Conservation (phyloP, 2,329 filamentous ascomycete genomes). For the Corniculantispora saksenae region DNA sequence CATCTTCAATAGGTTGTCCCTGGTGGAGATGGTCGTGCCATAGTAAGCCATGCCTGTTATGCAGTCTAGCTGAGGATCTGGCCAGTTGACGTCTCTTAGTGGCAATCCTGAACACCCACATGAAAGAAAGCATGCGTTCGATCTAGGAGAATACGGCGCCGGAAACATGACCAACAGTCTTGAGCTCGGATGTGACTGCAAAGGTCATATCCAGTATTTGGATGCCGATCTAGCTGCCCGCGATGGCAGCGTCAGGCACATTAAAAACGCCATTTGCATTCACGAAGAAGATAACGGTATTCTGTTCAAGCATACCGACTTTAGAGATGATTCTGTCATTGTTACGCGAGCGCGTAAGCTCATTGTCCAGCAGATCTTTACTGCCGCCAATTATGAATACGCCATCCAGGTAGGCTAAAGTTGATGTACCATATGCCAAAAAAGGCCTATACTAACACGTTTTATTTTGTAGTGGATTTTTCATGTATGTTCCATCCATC, state of each 20-base stretch:
- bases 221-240: constrained; percentile 35
- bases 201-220: constrained; percentile 59
- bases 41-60: constrained; percentile 47
- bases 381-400: constrained; percentile 64
- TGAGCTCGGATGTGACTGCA: constrained; percentile 65
- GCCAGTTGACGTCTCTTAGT: constrained; percentile 55
- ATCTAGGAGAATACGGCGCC: constrained; percentile 67
- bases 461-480: too few relatives aligned
- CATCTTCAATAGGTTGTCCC: too few relatives aligned
- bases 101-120: constrained; percentile 64
- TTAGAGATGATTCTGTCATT: constrained; percentile 56
- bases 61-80: too few relatives aligned
- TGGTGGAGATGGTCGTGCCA: too few relatives aligned
- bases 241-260: constrained; percentile 37
- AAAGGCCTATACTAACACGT: too few relatives aligned
- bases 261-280: constrained; percentile 44
- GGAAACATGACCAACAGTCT: constrained; percentile 68
- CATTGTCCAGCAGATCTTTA: constrained; percentile 63
- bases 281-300: constrained; percentile 50
- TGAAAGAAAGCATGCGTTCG: constrained; percentile 69
- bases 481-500: too few relatives aligned
- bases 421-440: too few relatives aligned
- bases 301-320: constrained; percentile 63
- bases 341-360: constrained; percentile 57
- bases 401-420: too few relatives aligned